A percentile compares a stretch with the other conserved stretches of the same genome.
Conservation (phyloP, 1,139 yeast genomes). For the Protomyces lactucae-debilis region DNA sequence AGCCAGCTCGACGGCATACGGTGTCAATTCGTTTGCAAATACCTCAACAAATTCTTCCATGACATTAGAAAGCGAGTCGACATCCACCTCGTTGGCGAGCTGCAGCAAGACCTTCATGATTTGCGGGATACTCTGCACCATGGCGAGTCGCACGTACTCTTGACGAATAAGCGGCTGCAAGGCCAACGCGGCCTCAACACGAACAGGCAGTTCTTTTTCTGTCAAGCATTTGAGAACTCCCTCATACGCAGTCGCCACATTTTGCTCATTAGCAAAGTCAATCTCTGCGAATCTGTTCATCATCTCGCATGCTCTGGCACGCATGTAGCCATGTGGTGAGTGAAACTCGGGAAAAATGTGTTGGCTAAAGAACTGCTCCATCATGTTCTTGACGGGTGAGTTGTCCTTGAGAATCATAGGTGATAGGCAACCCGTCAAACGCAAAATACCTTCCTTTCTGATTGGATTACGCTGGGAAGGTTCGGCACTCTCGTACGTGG, state of each 20-base stretch:
- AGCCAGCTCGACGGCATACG: constrained; percentile 87
- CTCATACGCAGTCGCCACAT: constrained; percentile 54
- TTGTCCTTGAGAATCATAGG: constrained; percentile 52
- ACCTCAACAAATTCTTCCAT: constrained; percentile 95
- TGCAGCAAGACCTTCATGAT: constrained; percentile 75
- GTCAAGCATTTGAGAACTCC: constrained; percentile 62
- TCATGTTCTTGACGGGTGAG: constrained; percentile 57
- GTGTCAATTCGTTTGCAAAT: constrained; percentile 82
- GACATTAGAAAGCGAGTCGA: constrained; percentile 80
- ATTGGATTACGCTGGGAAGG: constrained; percentile 58
- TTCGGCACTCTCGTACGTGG: constrained; percentile 42
- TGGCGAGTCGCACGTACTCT: constrained; percentile 61
- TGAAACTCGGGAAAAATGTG: constrained; percentile 69
- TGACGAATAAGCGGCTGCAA: constrained; percentile 70
- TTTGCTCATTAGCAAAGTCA: constrained; percentile 46
- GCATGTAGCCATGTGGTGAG: constrained; percentile 64
- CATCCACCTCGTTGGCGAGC: constrained; percentile 75
- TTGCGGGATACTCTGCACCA: constrained; percentile 65
- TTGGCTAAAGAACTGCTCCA: constrained; percentile 63
- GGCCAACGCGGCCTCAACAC: constrained; percentile 78
- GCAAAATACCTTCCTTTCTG: constrained; percentile 71
- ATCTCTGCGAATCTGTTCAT: constrained; percentile 65
- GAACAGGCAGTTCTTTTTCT: constrained; percentile 63
- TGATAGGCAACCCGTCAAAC: constrained; percentile 70
- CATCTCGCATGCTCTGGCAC: constrained; percentile 80